Conservation (phyloP, 345 rosid genomes). For the Carallia pectinifolia region DNA sequence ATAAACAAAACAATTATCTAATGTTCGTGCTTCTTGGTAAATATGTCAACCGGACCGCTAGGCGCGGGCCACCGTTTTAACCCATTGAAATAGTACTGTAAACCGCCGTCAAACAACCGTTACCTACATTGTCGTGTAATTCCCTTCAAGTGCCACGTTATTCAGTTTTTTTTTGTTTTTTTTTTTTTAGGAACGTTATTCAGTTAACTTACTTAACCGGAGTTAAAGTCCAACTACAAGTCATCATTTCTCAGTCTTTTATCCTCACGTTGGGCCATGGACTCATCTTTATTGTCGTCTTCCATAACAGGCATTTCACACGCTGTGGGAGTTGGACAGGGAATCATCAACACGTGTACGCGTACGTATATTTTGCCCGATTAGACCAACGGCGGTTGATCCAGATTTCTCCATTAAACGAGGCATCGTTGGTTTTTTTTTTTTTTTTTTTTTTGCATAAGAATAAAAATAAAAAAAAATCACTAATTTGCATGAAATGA, state of each 20-base stretch:
- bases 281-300: constrained; percentile 24
- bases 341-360: constrained; percentile 21
- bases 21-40: too few species aligned
- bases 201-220: constrained; percentile 21
- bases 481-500: too few species aligned
- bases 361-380: not conserved
- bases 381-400: constrained; percentile 17
- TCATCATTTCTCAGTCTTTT: constrained; percentile 12
- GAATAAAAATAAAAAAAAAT: too few species aligned
- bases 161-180: not conserved
- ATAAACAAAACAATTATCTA: too few species aligned
- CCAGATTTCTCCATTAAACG: constrained; percentile 13
- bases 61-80: not conserved
- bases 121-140: not conserved
- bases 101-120: not conserved
- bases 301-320: constrained; percentile 10
- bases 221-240: constrained; percentile 14
- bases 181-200: constrained; percentile 8
- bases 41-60: not conserved
- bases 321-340: not conserved
- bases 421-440: not conserved
- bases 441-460: not conserved
- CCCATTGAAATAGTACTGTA: not conserved
- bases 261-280: not conserved
- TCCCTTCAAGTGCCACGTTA: constrained; percentile 1